A percentile compares a stretch with the other conserved stretches of the same genome.
phyloP scores from a whole-genome alignment of 768 basidiomycete species.

The Suillus americanus region DNA sequence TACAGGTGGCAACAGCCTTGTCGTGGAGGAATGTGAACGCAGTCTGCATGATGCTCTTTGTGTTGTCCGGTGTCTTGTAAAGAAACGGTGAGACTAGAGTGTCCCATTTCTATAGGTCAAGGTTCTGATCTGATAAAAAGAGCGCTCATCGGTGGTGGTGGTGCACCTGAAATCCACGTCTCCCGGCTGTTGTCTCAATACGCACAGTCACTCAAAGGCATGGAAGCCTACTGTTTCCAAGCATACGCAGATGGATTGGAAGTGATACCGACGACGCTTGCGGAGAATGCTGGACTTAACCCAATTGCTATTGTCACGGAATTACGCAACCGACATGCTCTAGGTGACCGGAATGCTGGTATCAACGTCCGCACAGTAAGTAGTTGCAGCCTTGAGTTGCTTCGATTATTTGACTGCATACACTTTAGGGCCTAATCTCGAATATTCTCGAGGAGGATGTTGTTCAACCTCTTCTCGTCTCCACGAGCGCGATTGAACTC shows the following conservation, averaged over 20 bases:
- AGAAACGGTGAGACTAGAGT: slow-evolving; percentile 74
- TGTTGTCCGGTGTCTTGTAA: slow-evolving; percentile 96
- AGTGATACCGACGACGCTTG: slow-evolving; percentile 95
- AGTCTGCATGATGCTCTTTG: slow-evolving; percentile 99
- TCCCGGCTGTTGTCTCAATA: slow-evolving; percentile 89
- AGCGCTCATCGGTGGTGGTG: slow-evolving; percentile 93
- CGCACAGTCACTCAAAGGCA: slow-evolving; percentile 91
- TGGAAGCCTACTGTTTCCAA: slow-evolving; percentile 99
- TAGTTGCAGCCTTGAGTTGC: slow-evolving; percentile 1
- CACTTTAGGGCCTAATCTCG: slow-evolving; percentile 82
- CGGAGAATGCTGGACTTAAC: slow-evolving; percentile 97
- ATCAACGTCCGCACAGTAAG: slow-evolving; percentile 96
- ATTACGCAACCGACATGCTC: slow-evolving; percentile 92
- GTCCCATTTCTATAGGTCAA: slow-evolving; percentile 3
- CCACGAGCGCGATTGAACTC: slow-evolving; percentile 93
- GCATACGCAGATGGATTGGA: slow-evolving; percentile 97
- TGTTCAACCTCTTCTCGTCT: slow-evolving; percentile 91
- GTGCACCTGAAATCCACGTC: slow-evolving; percentile 97
- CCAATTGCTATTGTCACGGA: slow-evolving; percentile 99
- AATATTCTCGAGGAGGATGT: slow-evolving; percentile 98
- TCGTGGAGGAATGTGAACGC: slow-evolving; percentile 95
- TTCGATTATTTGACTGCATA: not conserved
- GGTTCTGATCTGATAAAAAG: slow-evolving; percentile 34
- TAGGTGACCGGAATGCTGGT: slow-evolving; percentile 92
- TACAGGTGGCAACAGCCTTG: slow-evolving; percentile 89